Conservation (phyloP, 441 rosid species). For the Croton setiger region DNA sequence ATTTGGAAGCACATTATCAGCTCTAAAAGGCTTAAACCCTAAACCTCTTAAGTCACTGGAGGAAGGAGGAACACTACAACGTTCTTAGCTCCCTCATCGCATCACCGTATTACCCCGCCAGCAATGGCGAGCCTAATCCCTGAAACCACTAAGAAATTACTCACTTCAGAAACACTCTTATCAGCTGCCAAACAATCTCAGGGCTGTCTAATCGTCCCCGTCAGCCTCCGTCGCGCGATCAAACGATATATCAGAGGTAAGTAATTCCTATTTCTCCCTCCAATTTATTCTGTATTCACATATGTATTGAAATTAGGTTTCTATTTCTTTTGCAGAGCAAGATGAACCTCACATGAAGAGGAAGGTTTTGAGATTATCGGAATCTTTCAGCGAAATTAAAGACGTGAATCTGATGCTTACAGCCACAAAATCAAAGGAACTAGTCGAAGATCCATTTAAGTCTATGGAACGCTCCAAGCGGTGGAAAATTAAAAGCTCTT, state of each 20-base stretch:
- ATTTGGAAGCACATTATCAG: too few species aligned
- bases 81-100: neutral
- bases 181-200: constrained; percentile 69
- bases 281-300: neutral
- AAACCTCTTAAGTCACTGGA: too few species aligned
- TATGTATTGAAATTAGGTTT: neutral
- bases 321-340: constrained; percentile 39
- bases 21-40: too few species aligned
- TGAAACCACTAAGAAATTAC: constrained; percentile 40
- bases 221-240: constrained; percentile 84
- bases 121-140: constrained; percentile 49
- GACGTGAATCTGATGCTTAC: constrained; percentile 52
- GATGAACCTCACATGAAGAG: constrained; percentile 77
- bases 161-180: constrained; percentile 50
- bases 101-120: neutral
- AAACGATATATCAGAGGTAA: constrained; percentile 70
- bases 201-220: constrained; percentile 68
- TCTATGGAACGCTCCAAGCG: constrained; percentile 64
- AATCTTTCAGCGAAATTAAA: constrained; percentile 67
- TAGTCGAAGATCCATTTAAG: constrained; percentile 75
- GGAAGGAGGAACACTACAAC: too few species aligned
- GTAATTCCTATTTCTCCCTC: neutral
- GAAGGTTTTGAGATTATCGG: constrained; percentile 65
- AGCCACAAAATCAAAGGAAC: constrained; percentile 52
- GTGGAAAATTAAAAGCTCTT: constrained; percentile 81